Evolutionary conservation across 352 stramenopile genomes (phyloP), one percentile per base, ranked within the genome.

Genomic region (Pythium coloratum): DNA sequence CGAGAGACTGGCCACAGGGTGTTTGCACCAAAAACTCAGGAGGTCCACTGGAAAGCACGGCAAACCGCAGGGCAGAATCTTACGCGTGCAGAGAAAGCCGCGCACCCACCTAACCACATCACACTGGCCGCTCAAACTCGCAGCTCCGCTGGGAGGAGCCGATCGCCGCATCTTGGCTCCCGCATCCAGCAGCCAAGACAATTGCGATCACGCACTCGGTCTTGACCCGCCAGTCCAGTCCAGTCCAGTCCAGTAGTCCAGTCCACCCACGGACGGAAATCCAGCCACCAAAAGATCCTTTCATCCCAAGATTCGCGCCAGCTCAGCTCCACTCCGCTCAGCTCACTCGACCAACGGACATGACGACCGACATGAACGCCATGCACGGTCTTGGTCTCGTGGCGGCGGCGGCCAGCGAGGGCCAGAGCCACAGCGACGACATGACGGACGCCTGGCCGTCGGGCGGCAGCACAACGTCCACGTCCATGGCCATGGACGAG

Each of bases 401-500:
- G 57, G 57, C 57, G 18, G 42, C 57, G 38, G 42, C 57, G 12
- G 57, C 57, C 44, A 46, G 40, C 13, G 26, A 51, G 14, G 44
- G n/a, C 34, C 57, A 20, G 34, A 38, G 20, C 26, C 30, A 36
- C 49, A 18, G 18, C 59, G 44, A 51, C 59, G 49, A 65, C 18
- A 32, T 49, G 9, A 34, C 32, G 16, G 49, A 67, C 42, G 38
- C 44, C 13, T 62, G 62, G 62, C 62, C 53, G 24, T 62, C 62
- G 8, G 53, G 62, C 13, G 54, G 42, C 32, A 68, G 62, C 62
- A 62, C 63, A 13, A 62, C 51, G 24, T 62, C 62, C n/a, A 62
- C 51, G 16, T 62, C 62, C 16, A 30, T 62, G 50, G 42, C 53
- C 28, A 62, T 64, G 63, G 55, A 69, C 30, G 50, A 67, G 30